Base-by-base conservation (phyloP, 2,329 filamentous ascomycete species). In the Claviceps sp. region DNA sequence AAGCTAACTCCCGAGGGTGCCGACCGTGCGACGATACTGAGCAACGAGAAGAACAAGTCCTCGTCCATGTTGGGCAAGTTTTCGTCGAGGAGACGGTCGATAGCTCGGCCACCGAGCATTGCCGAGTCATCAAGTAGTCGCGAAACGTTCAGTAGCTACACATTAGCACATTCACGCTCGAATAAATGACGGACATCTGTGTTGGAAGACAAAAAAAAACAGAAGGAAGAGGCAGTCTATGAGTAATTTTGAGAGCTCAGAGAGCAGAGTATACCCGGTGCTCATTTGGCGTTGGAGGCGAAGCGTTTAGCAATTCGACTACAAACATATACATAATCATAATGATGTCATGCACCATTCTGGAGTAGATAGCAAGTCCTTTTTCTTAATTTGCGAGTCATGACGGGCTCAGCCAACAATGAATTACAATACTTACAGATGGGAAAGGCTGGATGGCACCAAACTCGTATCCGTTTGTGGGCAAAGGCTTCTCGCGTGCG, bases 61-160 rank as follows among this genome's bases (percentile, higher is more conserved):
- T 58, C 57, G 9, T 63, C 65, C 5, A 60, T 71, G 42, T 52
- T 72, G 16, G 59, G 66, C 30, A 64, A 62, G 41, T 63, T 72
- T 55, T 20, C 47, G 20, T 64, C 64, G 7, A 62, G 59, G 37
- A 65, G 65, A 37, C 63, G 61, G 55, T 56, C 56, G 38, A 59
- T 56, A 55, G 58, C 57, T 42, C 60, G 67, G 50, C 62, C 65
- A 44, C 53, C 58, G 18, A 70, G 68, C 47, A 56, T 67, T 37
- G 60, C 64, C 4, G 65, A 63, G 11, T 67, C 64, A 50, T 60
- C 60, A 38, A 62, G 62, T 53, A 68, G 65, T 47, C 60, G 57
- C 37, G 63, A 66, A 45, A 60, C 59, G 6, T 55, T 57, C 20
- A 45, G 55, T 20, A 24, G 38, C 3, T 20, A 26, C 5, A 37